Base-by-base conservation (phyloP, 768 basidiomycete species). In the Lyophyllum shimeji region DNA sequence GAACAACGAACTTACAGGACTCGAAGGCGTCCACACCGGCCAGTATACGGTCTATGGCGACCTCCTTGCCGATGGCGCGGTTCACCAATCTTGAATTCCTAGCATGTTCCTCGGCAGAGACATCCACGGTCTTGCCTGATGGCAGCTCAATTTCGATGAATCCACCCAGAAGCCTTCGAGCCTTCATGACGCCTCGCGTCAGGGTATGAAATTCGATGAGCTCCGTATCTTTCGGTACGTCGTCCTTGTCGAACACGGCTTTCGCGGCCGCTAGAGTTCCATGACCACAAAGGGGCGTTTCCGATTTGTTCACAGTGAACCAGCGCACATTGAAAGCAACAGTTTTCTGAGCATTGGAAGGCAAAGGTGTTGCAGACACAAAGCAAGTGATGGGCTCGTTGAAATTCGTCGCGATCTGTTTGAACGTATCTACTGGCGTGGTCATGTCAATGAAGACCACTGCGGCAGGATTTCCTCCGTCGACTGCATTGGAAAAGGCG, bases 401-500 rank as follows among this genome's bases (percentile, higher is more conserved):
- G 33, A 83, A 69, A 51, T 77, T 78, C 45, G 59, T 63, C 2
- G 78, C 69, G 23, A 80, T 71, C 17, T 65, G 63, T 44, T 55
- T 60, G 5, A 79, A 66, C 9, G 62, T 62, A 17, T 69, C 67
- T 0, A 56, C 53, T 2, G 74, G 58, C 4, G 60, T 48, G 25
- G 62, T 55, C 8, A 64, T 56, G 52, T 76, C 70, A 3, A 73
- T 58, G 55, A 78, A 70, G 49, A 77, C 65, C 39, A 78, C 64
- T 8, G 67, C 70, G 7, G 78, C 77, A 1, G 79, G 78, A 55
- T 81, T 81, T 1, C 81, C 80, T 12, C 69, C 67, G 63, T 77
- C 68, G 52, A 75, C 53, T 57, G 71, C 57, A 55, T 66, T 63
- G 56, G 82, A 60, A 66, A 81, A 74, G 55, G 82, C 80, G 47